These are phyloP conservation scores for Citrullus colocynthis DNA, from an alignment of 306 rosid species.

Conservation along the genomic window DNA sequence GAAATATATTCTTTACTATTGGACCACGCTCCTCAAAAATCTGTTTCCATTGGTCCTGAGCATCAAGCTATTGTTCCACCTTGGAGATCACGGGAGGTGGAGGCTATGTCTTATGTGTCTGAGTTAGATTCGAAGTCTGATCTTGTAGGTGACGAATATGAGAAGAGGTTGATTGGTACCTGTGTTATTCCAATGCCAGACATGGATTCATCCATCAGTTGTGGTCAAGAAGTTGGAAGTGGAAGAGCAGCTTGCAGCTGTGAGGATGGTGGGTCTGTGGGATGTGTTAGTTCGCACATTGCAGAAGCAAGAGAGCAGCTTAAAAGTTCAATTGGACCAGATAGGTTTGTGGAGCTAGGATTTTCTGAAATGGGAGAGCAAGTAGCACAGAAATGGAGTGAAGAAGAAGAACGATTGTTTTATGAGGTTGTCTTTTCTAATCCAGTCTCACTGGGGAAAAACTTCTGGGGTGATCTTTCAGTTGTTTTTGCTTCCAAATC, in stretches of 20 bases:
- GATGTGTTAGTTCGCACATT: slow-evolving; percentile 65
- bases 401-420: slow-evolving; percentile 52
- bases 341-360: slow-evolving; percentile 42
- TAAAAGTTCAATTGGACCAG: slow-evolving; percentile 27
- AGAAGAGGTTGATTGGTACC: slow-evolving; percentile 40
- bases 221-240: slow-evolving; percentile 28
- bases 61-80: slow-evolving; percentile 67
- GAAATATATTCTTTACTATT: slow-evolving; percentile 56
- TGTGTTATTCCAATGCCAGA: slow-evolving; percentile 72
- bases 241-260: slow-evolving; percentile 66
- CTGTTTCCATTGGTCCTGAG: slow-evolving; percentile 41
- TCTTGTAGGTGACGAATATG: slow-evolving; percentile 16
- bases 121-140: slow-evolving; percentile 18
- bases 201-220: slow-evolving; percentile 12
- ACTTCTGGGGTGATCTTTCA: slow-evolving; percentile 63
- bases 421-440: slow-evolving; percentile 53
- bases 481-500: slow-evolving; percentile 46
- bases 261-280: slow-evolving; percentile 40
- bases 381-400: slow-evolving; percentile 59
- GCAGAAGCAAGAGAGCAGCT: slow-evolving; percentile 48
- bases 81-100: slow-evolving; percentile 22
- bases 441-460: slow-evolving; percentile 50
- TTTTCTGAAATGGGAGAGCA: slow-evolving; percentile 70
- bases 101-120: slow-evolving; percentile 5
- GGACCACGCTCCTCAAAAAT: slow-evolving; percentile 57